These are phyloP conservation scores for Hyaloscypha finlandica DNA, from an alignment of 495 filamentous ascomycete genomes.

Conservation along the genomic window DNA sequence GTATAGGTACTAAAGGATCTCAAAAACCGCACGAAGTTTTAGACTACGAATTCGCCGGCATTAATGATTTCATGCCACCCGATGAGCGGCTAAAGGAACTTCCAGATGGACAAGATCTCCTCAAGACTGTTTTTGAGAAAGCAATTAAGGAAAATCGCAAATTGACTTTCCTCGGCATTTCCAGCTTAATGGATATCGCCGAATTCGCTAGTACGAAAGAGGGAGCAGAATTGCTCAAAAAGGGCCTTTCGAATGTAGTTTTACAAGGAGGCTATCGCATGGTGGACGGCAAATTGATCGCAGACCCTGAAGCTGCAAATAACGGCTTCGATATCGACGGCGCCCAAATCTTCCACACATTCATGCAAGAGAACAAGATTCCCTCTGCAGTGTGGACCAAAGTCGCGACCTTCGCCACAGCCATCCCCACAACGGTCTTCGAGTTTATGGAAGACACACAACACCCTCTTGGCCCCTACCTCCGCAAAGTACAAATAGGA, in stretches of 20 bases:
- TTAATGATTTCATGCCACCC: slow-evolving; percentile 20
- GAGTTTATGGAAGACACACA: slow-evolving; percentile 18
- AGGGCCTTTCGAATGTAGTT: slow-evolving; percentile 13
- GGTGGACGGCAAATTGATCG: slow-evolving; percentile 7
- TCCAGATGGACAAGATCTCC: slow-evolving; percentile 22
- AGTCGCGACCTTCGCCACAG: slow-evolving; percentile 22
- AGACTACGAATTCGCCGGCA: slow-evolving; percentile 23
- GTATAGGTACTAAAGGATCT: slow-evolving; percentile 20
- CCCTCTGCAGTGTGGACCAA: slow-evolving; percentile 28
- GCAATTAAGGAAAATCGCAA: slow-evolving; percentile 13
- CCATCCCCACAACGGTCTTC: slow-evolving; percentile 18
- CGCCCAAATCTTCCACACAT: slow-evolving; percentile 19
- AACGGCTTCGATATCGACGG: slow-evolving; percentile 23
- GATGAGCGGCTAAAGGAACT: neutral
- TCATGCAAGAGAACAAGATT: slow-evolving; percentile 22
- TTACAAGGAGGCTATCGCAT: slow-evolving; percentile 28
- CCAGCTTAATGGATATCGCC: slow-evolving; percentile 25
- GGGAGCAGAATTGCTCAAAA: slow-evolving; percentile 9
- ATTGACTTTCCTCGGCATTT: slow-evolving; percentile 27
- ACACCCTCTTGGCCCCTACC: slow-evolving; percentile 25
- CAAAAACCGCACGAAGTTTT: slow-evolving; percentile 9
- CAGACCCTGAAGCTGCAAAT: slow-evolving; percentile 21
- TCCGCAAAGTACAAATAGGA: slow-evolving; percentile 20
- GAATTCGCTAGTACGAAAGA: slow-evolving; percentile 4
- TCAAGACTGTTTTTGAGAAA: slow-evolving; percentile 13